phyloP scores from a whole-genome alignment of 1,284 basidiomycete species.

The Austroboletus olivaceoglutinosus region DNA sequence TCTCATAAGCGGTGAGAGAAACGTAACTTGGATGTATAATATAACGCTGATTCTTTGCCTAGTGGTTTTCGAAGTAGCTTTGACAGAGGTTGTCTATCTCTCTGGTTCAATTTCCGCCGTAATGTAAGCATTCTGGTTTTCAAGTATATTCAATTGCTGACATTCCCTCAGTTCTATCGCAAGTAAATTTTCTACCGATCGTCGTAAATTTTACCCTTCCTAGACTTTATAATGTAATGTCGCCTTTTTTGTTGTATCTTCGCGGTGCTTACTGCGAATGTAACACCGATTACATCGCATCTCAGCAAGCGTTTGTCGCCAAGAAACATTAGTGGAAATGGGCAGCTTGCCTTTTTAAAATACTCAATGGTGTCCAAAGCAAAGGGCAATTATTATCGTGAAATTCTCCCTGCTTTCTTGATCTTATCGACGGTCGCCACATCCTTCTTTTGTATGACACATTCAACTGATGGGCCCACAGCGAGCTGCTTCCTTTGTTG shows the following conservation, averaged over 20 bases:
- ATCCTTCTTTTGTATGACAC: neutral
- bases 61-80: constrained; percentile 85
- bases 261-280: constrained; percentile 16
- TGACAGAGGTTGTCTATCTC: constrained; percentile 79
- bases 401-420: constrained; percentile 23
- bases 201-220: constrained; percentile 16
- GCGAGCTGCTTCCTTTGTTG: constrained; percentile 11
- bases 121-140: constrained; percentile 55
- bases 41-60: constrained; percentile 16
- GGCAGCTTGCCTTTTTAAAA: constrained; percentile 17
- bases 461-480: constrained; percentile 6
- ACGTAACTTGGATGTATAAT: neutral
- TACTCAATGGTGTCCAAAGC: constrained; percentile 4
- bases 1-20: constrained; percentile 81
- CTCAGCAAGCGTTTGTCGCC: constrained; percentile 1
- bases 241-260: constrained; percentile 4
- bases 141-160: constrained; percentile 14
- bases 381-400: neutral
- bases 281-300: constrained; percentile 2
- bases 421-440: constrained; percentile 11
- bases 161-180: constrained; percentile 61
- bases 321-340: constrained; percentile 4
- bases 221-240: constrained; percentile 28
- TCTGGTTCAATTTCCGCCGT: constrained; percentile 87
- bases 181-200: constrained; percentile 40